Percentiles rank a stretch among this genome's conserved stretches.
phyloP scores from a whole-genome alignment of 2,329 filamentous ascomycete genomes.

The Diatrype stigma region DNA sequence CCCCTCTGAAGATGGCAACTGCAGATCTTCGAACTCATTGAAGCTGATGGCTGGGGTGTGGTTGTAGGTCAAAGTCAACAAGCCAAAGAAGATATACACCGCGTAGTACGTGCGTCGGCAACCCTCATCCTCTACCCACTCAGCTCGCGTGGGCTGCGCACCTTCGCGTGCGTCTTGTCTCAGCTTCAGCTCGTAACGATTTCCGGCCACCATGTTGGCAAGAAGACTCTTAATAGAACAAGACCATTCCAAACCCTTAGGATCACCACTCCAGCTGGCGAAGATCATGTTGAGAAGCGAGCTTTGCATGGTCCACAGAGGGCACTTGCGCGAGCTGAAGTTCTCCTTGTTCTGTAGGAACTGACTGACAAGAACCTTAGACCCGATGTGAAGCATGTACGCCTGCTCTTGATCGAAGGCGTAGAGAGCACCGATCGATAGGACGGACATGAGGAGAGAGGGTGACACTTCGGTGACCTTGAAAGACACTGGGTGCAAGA shows the following conservation, averaged over 20 bases:
- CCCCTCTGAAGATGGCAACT: constrained; percentile 88
- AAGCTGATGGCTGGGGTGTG: constrained; percentile 97
- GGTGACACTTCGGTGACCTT: constrained; percentile 74
- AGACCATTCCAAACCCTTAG: constrained; percentile 96
- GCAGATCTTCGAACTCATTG: constrained; percentile 92
- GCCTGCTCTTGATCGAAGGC: constrained; percentile 97
- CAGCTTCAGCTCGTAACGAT: constrained; percentile 92
- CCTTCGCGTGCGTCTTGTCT: constrained; percentile 83
- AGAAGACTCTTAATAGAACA: constrained; percentile 98
- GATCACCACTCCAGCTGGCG: constrained; percentile 97
- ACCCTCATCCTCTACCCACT: constrained; percentile 97
- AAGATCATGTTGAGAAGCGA: constrained; percentile 98
- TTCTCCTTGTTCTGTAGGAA: constrained; percentile 98
- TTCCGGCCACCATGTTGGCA: constrained; percentile 97
- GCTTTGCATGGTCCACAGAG: constrained; percentile 97
- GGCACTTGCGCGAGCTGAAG: constrained; percentile 96
- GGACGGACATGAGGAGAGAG: constrained; percentile 78
- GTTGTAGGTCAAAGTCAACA: constrained; percentile 93
- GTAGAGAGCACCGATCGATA: constrained; percentile 94
- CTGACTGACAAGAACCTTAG: constrained; percentile 94
- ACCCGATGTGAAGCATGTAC: constrained; percentile 95
- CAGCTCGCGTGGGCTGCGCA: constrained; percentile 69
- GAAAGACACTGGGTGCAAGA: constrained; percentile 91
- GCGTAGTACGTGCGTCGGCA: constrained; percentile 96
- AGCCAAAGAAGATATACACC: constrained; percentile 97